A percentile compares a stretch with the other conserved stretches of the same genome.
These are phyloP conservation scores for Silene latifolia DNA, from an alignment of 148 eudicot species.

Conservation along the genomic window DNA sequence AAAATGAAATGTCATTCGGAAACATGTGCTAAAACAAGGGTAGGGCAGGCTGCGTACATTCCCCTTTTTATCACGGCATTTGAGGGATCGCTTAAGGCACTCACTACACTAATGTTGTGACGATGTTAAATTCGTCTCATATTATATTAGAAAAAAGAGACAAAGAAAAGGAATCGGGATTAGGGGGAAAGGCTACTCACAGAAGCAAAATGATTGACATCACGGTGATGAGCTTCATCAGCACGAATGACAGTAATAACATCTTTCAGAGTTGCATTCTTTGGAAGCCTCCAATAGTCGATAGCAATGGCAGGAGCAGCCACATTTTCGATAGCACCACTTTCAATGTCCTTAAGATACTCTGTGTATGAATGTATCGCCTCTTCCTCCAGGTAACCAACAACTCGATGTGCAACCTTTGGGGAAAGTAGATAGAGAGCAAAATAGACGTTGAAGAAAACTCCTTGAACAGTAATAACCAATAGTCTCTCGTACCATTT, in stretches of 20 bases:
- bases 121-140: neutral
- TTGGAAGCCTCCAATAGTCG: constrained; percentile 90
- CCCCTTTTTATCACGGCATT: neutral
- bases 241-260: constrained; percentile 91
- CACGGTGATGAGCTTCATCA: constrained; percentile 98
- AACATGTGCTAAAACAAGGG: no score
- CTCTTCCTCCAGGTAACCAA: constrained; percentile 92
- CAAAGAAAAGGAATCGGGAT: neutral
- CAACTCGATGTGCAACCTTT: constrained; percentile 81
- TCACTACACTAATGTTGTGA: no score
- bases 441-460: constrained; percentile 73
- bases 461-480: constrained; percentile 80
- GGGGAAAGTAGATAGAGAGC: constrained; percentile 71
- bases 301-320: constrained; percentile 88
- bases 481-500: constrained; percentile 79
- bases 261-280: constrained; percentile 73
- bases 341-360: constrained; percentile 71
- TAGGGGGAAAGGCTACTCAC: constrained; percentile 41
- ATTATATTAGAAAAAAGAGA: neutral
- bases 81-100: neutral
- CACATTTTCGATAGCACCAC: constrained; percentile 71
- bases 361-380: constrained; percentile 89
- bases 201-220: constrained; percentile 95
- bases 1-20: no score
- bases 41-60: no score